Percentiles rank a stretch among this genome's conserved stretches.
phyloP scores from a whole-genome alignment of 176 grass and related monocot genomes.

The Phoenix dactylifera region DNA sequence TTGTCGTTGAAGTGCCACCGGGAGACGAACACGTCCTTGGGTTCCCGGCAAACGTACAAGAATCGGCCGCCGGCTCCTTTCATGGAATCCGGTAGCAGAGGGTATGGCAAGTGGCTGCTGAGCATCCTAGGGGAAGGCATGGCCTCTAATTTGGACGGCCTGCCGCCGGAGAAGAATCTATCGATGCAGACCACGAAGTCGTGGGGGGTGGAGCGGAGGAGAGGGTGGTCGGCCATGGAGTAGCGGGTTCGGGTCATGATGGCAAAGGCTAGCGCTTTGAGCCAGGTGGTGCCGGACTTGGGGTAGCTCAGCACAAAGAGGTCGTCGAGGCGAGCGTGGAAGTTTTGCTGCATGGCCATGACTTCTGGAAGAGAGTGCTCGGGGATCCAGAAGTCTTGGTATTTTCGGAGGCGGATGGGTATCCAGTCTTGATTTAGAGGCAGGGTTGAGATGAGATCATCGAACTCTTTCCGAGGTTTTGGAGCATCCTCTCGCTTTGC shows the following conservation, averaged over 20 bases:
- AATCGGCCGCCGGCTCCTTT: not conserved
- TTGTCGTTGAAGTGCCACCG: too few relatives aligned
- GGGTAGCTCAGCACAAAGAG: not conserved
- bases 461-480: too few relatives aligned
- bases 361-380: too few relatives aligned
- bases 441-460: too few relatives aligned
- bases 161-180: not conserved
- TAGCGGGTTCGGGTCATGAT: not conserved
- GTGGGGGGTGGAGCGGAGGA: conserved; percentile 2
- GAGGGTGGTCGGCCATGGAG: not conserved
- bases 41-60: conserved; percentile 1
- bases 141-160: not conserved
- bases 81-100: not conserved
- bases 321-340: not conserved
- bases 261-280: conserved; percentile 7
- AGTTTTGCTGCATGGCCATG: not conserved
- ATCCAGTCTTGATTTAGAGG: too few relatives aligned
- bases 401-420: too few relatives aligned
- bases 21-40: not conserved
- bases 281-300: conserved; percentile 1
- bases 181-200: not conserved
- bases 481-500: too few relatives aligned
- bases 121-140: conserved; percentile 4
- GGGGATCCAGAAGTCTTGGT: too few relatives aligned
- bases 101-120: conserved; percentile 2